Conservation (phyloP, 2,329 filamentous ascomycete genomes). For the Trematosphaeria pertusa region DNA sequence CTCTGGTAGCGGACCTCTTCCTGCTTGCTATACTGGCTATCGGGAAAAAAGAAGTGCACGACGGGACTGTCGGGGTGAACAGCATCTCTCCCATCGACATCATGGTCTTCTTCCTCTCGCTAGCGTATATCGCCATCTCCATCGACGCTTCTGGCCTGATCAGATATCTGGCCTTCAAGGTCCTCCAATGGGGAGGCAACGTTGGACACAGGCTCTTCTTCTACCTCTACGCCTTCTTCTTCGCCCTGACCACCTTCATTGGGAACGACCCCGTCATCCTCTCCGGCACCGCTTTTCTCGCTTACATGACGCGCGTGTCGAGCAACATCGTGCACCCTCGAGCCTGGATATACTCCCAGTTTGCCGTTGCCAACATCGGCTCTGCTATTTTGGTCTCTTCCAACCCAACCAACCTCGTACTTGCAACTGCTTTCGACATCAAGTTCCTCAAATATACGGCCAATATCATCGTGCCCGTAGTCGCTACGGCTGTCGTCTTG, state of each 20-base stretch:
- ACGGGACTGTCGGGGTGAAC: conserved; percentile 70
- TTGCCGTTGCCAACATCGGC: conserved; percentile 74
- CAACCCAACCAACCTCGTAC: conserved; percentile 77
- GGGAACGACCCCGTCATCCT: conserved; percentile 79
- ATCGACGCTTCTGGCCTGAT: conserved; percentile 79
- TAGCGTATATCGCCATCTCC: conserved; percentile 79
- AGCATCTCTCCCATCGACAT: conserved; percentile 75
- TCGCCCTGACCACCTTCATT: conserved; percentile 69
- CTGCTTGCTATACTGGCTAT: conserved; percentile 74
- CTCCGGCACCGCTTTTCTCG: conserved; percentile 75
- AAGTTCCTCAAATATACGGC: conserved; percentile 76
- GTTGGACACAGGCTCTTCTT: conserved; percentile 74
- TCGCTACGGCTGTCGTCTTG: conserved; percentile 70
- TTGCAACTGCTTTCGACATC: conserved; percentile 75
- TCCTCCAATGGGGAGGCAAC: conserved; percentile 70
- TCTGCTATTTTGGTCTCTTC: conserved; percentile 80
- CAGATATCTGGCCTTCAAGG: conserved; percentile 72
- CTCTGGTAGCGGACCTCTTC: conserved; percentile 74
- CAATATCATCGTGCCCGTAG: conserved; percentile 77
- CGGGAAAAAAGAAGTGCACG: conserved; percentile 69
- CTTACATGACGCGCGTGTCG: conserved; percentile 78
- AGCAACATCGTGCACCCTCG: conserved; percentile 74
- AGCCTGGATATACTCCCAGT: conserved; percentile 77
- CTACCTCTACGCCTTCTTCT: conserved; percentile 77
- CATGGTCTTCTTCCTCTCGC: conserved; percentile 75